Base-by-base conservation (phyloP, 257 asterid genomes). In the Solanum medicagineum region DNA sequence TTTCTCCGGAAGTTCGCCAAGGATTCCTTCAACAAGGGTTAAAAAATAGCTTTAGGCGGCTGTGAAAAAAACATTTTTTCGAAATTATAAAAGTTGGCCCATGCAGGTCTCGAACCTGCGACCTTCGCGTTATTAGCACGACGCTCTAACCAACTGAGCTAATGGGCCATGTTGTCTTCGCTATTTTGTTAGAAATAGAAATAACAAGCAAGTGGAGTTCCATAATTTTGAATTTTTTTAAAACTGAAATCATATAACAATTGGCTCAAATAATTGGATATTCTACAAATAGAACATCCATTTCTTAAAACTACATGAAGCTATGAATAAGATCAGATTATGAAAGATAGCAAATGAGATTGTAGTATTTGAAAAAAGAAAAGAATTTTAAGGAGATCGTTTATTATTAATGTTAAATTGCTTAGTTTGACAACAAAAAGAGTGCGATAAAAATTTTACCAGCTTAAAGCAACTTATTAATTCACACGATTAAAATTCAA, bases 41-140 rank as follows among this genome's bases (percentile, higher is more conserved):
- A 24, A 49, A 24, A 49, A 75, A 47, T 49, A 22, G 60, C 14
- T 3, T 66, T 66, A 7, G 44, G 20, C 40, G 73, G 40, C 36
- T 73, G 6, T 45, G n/a, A 7, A 13, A 74, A 4, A 10, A 40
- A 26, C 0, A 26, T 11, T 24, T 5, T 11, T 51, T 12, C 2
- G 22, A 6, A 2, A 2, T 15, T 29, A 10, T 32, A 20, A 6
- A 20, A 1, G 0, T 1, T 16, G 75, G 75, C 75, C 75, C 75
- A 68, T 32, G 75, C 75, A 68, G 75, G 75, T 68, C 49, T 68
- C 75, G 75, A 68, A 62, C 69, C 84, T 86, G 88, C 85, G 85
- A 86, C 85, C 86, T 86, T 77, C 85, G 82, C 84, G 86, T 83
- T 83, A 86, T 83, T 85, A 83, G 84, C 86, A 86, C 88, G 86